phyloP scores from a whole-genome alignment of 805 yeast species.

The Starmera pachycereana region DNA sequence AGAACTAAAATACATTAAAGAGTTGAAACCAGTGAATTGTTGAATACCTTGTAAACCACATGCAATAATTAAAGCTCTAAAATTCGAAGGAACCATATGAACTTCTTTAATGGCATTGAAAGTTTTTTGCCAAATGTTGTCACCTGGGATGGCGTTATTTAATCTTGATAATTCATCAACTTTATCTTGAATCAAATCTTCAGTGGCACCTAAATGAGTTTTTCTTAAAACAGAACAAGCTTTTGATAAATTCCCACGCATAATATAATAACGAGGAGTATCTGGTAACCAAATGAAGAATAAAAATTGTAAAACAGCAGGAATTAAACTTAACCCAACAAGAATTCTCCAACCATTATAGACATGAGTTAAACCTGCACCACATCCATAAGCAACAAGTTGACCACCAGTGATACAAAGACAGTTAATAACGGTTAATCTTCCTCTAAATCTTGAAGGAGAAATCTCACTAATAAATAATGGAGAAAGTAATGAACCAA shows the following conservation, averaged over 20 bases:
- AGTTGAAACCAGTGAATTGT: slow-evolving; percentile 94
- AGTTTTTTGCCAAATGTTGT: slow-evolving; percentile 35
- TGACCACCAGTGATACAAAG: slow-evolving; percentile 93
- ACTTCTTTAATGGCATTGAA: slow-evolving; percentile 53
- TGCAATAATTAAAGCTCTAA: slow-evolving; percentile 81
- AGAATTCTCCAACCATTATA: slow-evolving; percentile 87
- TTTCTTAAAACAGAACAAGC: slow-evolving; percentile 59
- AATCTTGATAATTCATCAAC: slow-evolving; percentile 51
- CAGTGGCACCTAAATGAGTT: slow-evolving; percentile 55
- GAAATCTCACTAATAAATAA: slow-evolving; percentile 87
- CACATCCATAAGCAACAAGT: slow-evolving; percentile 85
- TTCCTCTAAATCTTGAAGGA: slow-evolving; percentile 84
- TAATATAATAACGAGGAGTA: slow-evolving; percentile 84
- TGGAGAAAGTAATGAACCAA: slow-evolving; percentile 92
- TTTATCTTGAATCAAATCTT: slow-evolving; percentile 53
- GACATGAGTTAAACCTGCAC: slow-evolving; percentile 72
- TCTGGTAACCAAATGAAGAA: slow-evolving; percentile 86
- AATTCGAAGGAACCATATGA: slow-evolving; percentile 65
- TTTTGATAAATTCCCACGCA: slow-evolving; percentile 50
- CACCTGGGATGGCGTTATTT: slow-evolving; percentile 37
- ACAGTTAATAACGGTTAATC: slow-evolving; percentile 81
- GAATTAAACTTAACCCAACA: slow-evolving; percentile 85
- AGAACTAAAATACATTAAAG: slow-evolving; percentile 89
- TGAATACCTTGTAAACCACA: slow-evolving; percentile 95
- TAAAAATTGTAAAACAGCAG: slow-evolving; percentile 67